Percentiles rank a stretch among this genome's conserved stretches.
These are phyloP conservation scores for Trichosporon coremiiforme DNA, from an alignment of 1,284 basidiomycete genomes.

Conservation along the genomic window DNA sequence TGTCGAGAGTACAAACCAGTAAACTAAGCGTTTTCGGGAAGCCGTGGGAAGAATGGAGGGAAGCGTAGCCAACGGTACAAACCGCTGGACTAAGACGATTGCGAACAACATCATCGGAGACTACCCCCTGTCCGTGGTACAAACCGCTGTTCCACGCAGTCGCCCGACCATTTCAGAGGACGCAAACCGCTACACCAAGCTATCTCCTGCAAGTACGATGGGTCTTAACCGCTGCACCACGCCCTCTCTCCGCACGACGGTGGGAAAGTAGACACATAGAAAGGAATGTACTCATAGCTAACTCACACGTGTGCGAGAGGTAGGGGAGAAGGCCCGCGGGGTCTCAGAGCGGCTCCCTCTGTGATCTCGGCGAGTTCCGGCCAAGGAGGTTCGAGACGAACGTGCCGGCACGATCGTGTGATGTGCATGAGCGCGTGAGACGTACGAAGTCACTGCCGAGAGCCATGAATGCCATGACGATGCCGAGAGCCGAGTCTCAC, in stretches of 20 bases:
- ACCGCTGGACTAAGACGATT: background rate
- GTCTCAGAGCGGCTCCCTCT: no score
- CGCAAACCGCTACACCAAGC: background rate
- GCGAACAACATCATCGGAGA: background rate
- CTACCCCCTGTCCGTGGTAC: background rate
- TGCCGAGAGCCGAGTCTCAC: background rate
- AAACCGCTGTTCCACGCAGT: background rate
- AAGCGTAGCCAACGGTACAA: background rate
- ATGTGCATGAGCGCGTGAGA: background rate
- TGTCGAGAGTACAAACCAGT: background rate
- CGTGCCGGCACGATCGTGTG: background rate
- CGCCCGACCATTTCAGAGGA: no score
- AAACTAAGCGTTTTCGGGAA: background rate
- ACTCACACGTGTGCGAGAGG: no score
- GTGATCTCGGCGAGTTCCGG: no score
- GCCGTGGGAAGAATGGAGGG: background rate
- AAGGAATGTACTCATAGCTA: background rate
- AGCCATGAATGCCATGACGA: background rate
- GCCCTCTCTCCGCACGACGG: no score
- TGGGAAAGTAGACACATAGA: background rate
- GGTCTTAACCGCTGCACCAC: background rate
- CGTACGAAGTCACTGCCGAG: background rate
- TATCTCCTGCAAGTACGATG: no score
- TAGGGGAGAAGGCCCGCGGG: background rate
- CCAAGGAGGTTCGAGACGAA: background rate